Base-by-base conservation (phyloP, 768 basidiomycete genomes). In the Termitomyces heimii region DNA sequence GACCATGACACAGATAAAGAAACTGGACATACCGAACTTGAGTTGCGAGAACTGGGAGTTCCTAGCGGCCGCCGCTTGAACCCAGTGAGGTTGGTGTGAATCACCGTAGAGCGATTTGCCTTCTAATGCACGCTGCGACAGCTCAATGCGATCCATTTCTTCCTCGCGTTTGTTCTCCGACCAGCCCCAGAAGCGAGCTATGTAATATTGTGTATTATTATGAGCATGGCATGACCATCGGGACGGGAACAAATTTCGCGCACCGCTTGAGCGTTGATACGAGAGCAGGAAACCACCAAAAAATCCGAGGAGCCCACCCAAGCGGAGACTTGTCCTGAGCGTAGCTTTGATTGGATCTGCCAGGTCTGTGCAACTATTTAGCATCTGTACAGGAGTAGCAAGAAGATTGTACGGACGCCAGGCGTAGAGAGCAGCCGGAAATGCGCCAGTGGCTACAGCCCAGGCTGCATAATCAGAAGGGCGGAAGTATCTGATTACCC, bases 131-230 rank as follows among this genome's bases (percentile, higher is more conserved):
- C 83, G 84, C 61, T 89, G 83, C 46, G 82, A 83, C 44, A 98
- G 76, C 70, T 98, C 96, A 16, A 77, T 78, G 40, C 85, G 66
- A 68, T 98, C 96, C 71, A 76, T 79, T 51, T 82, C 82, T 62
- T 89, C 82, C 70, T 98, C 96, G 16, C 82, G 78, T 61, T 83
- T 82, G 73, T 96, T 96, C 73, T 96, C 93, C 6, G 83, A 75
- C 93, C 92, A 95, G 52, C 93, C 93, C 92, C 91, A 94, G 77
- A 96, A 92, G n/a, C 93, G 92, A 68, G 83, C 91, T 93, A 66
- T 12, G 39, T 52, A 53, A 48, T 29, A 55, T 59, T 24, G n/a
- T n/a, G n/a, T n/a, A n/a, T n/a, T n/a, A n/a, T n/a, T 49, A 34
- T 50, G 34, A 54, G n/a, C 22, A 32, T 9, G 5, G 32, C 28